Conservation (phyloP, 352 stramenopile species). For the Globisporangium emineosum region DNA sequence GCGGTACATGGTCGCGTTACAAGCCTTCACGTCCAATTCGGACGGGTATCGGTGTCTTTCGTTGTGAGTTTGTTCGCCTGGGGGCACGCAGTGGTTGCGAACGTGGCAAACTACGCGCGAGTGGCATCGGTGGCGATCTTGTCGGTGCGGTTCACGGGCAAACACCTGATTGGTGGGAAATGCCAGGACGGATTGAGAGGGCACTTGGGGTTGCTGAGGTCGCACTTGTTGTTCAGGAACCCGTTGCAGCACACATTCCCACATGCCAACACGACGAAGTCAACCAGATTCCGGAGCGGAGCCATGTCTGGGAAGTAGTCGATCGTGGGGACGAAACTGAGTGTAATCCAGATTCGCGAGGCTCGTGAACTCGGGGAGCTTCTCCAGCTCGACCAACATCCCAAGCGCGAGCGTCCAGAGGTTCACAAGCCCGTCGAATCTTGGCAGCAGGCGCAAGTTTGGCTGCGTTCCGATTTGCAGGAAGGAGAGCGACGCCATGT, state of each 20-base stretch:
- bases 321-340: neutral
- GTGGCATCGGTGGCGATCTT: constrained; percentile 1
- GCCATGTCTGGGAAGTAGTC: neutral
- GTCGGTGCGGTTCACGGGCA: neutral
- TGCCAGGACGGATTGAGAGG: neutral
- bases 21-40: constrained; percentile 10
- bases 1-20: constrained; percentile 25
- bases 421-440: constrained; percentile 25
- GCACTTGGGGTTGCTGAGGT: neutral
- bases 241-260: constrained; percentile 17
- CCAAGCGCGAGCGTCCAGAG: constrained; percentile 22
- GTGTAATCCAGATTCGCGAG: constrained; percentile 26
- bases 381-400: constrained; percentile 12
- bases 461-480: constrained; percentile 28
- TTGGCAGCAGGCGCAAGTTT: constrained; percentile 19
- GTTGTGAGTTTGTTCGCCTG: too few species aligned
- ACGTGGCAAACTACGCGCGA: neutral
- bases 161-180: neutral
- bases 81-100: too few species aligned
- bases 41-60: constrained; percentile 2
- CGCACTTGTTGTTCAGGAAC: constrained; percentile 14
- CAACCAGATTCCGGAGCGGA: neutral
- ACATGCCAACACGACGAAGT: neutral
- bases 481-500: constrained; percentile 36
- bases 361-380: constrained; percentile 25